Conservation (phyloP, 2,329 filamentous ascomycete genomes). For the Paecilomyces variotii region DNA sequence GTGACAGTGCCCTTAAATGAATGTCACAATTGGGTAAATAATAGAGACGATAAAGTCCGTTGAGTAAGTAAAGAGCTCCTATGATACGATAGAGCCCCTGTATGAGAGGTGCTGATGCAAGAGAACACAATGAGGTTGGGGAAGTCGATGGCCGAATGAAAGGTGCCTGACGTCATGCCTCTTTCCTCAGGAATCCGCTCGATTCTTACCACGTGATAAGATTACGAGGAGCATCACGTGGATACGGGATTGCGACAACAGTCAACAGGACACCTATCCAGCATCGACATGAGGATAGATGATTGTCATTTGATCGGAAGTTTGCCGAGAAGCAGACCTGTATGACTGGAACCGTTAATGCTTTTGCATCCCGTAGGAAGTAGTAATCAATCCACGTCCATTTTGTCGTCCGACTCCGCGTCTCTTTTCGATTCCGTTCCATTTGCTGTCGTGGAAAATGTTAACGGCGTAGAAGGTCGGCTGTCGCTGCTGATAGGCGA, state of each 20-base stretch:
- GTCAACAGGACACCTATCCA: not conserved
- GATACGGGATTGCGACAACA: not conserved
- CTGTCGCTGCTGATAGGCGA: conserved; percentile 12
- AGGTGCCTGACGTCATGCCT: conserved; percentile 27
- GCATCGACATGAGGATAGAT: not conserved
- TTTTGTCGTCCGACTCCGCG: conserved; percentile 15
- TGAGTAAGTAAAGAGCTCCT: not conserved
- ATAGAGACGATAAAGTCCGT: not conserved
- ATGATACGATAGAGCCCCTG: not conserved
- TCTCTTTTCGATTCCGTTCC: conserved; percentile 9
- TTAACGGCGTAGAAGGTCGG: conserved; percentile 12
- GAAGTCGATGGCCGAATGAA: conserved; percentile 9
- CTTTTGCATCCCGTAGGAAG: not conserved
- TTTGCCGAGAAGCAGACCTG: not conserved
- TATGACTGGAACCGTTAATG: not conserved
- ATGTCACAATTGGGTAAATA: not conserved
- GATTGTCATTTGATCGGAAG: not conserved
- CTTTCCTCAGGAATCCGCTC: not conserved
- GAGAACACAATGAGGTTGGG: not conserved
- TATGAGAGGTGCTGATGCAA: not conserved
- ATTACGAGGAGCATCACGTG: not conserved
- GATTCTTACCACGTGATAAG: not conserved
- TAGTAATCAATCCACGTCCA: conserved; percentile 27
- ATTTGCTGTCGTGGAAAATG: conserved; percentile 13
- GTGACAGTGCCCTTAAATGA: not conserved